Base-by-base conservation (phyloP, 345 rosid genomes). In the Isatis tinctoria region DNA sequence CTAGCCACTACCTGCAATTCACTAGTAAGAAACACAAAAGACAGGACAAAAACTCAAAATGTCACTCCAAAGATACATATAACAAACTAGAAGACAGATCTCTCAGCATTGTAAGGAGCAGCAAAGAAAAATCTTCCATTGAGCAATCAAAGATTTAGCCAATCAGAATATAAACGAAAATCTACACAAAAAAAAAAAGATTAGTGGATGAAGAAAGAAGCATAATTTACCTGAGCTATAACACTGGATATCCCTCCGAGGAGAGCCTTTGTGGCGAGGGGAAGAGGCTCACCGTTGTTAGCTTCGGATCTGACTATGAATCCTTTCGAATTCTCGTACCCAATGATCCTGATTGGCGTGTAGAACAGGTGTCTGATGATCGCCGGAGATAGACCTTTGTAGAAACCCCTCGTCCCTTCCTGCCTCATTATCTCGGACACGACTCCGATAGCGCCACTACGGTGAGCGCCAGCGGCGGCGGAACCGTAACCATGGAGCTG, bases 331-430 rank as follows among this genome's bases (percentile, higher is more conserved):
- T 76, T 83, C 82, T 93, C 98, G 81, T 93, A 93, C 3, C 90
- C 90, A 14, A 88, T 91, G 78, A 90, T 90, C 74, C 98, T 72
- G 58, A 88, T 86, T 3, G 97, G 95, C 35, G 97, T 90, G 79
- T 93, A 93, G 47, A 90, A 83, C 48, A 88, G 57, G 74, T 93
- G 98, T 28, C 98, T 75, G 69, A 87, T 48, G 64, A 92, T 78
- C 47, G 93, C 96, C 43, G 96, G 96, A 58, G 91, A 84, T 56
- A 90, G 82, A 56, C 96, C 96, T 61, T 78, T 82, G 57, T 93
- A 90, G 16, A 93, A 78, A 48, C 91, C 91, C 6, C 43, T 54
- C 41, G 80, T 37, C 1, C 97, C 95, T 71, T 85, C 86, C 26
- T 69, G 74, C 53, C 85, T 86, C 20, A 80, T 40, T 67, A 87